Conservation (phyloP, 2,329 filamentous ascomycete genomes). For the Aureobasidium pullulans region DNA sequence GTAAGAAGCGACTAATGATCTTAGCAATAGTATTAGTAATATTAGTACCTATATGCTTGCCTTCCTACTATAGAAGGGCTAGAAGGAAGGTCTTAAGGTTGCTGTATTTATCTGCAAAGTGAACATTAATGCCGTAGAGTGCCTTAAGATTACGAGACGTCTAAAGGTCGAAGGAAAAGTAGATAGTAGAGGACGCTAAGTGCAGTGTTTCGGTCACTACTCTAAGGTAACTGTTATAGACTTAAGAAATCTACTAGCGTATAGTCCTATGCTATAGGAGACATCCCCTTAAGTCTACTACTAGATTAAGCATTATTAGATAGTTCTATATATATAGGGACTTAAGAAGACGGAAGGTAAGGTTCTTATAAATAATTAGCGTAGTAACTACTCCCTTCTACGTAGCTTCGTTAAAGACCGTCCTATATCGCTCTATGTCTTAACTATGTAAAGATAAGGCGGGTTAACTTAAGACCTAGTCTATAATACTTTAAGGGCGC, state of each 20-base stretch:
- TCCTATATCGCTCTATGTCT: not conserved
- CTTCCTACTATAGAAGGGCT: not conserved
- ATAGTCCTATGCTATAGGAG: not conserved
- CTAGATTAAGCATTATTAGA: not conserved
- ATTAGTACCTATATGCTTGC: not conserved
- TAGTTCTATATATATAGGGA: not conserved
- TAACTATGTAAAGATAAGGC: not conserved
- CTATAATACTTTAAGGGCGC: not conserved
- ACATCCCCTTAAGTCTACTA: not conserved
- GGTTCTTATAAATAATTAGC: not conserved
- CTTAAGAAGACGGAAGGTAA: not conserved
- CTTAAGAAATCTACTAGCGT: not conserved
- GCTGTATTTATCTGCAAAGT: not conserved
- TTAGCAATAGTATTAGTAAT: no score
- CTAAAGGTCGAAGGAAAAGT: not conserved
- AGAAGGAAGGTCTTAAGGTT: not conserved
- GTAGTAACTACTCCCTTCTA: not conserved
- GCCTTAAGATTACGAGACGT: not conserved
- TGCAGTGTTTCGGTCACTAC: not conserved
- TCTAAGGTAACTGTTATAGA: not conserved
- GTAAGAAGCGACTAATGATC: no score
- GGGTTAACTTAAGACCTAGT: not conserved
- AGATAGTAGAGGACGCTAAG: not conserved
- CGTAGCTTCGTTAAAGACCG: not conserved
- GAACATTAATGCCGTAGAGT: not conserved